Base-by-base conservation (phyloP, 2,329 filamentous ascomycete genomes). In the Dendrostoma leiphaemia region DNA sequence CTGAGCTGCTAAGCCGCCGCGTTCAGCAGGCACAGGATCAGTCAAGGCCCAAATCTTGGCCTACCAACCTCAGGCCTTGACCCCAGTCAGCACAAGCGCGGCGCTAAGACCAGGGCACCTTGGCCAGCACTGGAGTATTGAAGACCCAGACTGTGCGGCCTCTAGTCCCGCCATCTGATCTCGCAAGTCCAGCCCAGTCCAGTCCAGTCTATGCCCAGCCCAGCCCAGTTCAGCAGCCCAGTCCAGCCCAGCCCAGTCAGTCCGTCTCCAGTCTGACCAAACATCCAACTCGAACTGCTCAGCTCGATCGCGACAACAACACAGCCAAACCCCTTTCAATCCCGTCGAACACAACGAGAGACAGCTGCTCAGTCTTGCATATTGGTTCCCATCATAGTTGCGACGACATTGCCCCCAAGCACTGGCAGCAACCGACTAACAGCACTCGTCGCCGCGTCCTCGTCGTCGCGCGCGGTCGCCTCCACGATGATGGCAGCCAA, bases 401-500 rank as follows among this genome's bases (percentile, higher is more conserved):
- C 49, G 32, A 37, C 54, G 24, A 34, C 17, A 38, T 32, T 48
- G 37, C n/a, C 29, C 17, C 49, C 35, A n/a, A 50, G 51, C 49
- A 17, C 54, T 53, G 54, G 43, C 43, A 34, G 3, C 17, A 32
- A 29, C 49, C 37, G 35, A 48, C 35, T 32, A 31, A 53, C 49
- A 31, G 17, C 19, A 40, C 32, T 45, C 15, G 43, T 52, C 38
- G 45, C 49, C 51, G 54, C 54, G 47, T 45, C 49, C 44, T 48
- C 24, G 54, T 48, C 44, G 37, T 44, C 52, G 54, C 54, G 55
- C 46, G 55, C 55, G 51, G 55, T 57, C 46, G 50, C 55, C 55
- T 53, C 47, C 54, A 55, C 52, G 51, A 57, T 57, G 55, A 57
- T 52, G 55, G 55, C 55, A 48, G 52, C 47, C 31, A 54, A 53